A percentile compares a stretch with the other conserved stretches of the same genome.
Conservation (phyloP, 2,329 filamentous ascomycete species). For the Talaromyces verruculosus region DNA sequence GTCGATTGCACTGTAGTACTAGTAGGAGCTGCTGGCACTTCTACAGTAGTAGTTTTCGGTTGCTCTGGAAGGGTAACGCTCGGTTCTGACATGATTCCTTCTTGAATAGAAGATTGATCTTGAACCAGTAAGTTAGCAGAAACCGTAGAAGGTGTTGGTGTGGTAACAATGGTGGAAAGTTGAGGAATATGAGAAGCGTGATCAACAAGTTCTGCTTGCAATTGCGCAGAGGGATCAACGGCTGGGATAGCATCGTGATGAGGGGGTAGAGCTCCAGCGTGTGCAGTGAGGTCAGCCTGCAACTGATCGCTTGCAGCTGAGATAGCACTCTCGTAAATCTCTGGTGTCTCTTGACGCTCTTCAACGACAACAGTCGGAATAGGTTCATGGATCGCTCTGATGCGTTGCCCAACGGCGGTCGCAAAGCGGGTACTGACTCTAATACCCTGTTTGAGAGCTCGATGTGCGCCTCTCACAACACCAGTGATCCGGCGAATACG, state of each 20-base stretch:
- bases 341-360: neutral
- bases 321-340: neutral
- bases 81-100: neutral
- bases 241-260: neutral
- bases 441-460: conserved; percentile 1
- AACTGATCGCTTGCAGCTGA: conserved; percentile 7
- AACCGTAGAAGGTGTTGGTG: neutral
- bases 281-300: conserved; percentile 4
- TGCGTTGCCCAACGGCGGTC: neutral
- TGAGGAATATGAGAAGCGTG: neutral
- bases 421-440: neutral
- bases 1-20: neutral
- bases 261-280: neutral
- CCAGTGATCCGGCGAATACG: conserved; percentile 3
- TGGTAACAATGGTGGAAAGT: neutral
- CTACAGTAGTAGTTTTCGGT: neutral
- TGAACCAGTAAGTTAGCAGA: conserved; percentile 13
- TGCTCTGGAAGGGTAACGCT: neutral
- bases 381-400: neutral
- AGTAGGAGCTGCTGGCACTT: neutral
- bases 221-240: conserved; percentile 11
- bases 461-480: conserved; percentile 5
- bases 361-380: neutral
- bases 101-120: neutral
- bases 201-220: conserved; percentile 17